These are phyloP conservation scores for Chrysanthemum seticuspe DNA, from an alignment of 129 eudicot species.

Conservation along the genomic window DNA sequence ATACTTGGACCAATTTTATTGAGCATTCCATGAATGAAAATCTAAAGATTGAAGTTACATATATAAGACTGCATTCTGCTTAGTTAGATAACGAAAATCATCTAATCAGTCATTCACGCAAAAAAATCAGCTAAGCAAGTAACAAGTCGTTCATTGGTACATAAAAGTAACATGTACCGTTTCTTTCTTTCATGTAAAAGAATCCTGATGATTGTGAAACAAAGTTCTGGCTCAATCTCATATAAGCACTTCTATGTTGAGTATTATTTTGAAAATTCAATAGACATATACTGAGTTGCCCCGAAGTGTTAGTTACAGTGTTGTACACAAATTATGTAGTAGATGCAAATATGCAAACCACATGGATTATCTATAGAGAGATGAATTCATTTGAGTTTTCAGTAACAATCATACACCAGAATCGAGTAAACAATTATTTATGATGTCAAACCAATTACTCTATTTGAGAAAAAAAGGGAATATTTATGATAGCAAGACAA, in stretches of 20 bases:
- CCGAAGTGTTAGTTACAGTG: neutral
- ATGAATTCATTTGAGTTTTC: too few species aligned
- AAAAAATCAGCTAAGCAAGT: neutral
- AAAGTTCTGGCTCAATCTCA: neutral
- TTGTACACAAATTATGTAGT: too few species aligned
- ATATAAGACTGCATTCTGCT: neutral
- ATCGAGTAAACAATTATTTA: neutral
- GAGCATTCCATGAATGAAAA: neutral
- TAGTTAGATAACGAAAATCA: neutral
- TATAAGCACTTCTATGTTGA: neutral
- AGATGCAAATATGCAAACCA: too few species aligned
- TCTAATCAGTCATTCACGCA: neutral
- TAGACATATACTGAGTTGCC: neutral
- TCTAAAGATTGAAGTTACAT: neutral
- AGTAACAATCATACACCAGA: neutral
- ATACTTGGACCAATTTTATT: neutral
- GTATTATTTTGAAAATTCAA: neutral
- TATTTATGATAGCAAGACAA: conserved; percentile 1
- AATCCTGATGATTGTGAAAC: neutral
- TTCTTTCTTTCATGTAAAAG: neutral
- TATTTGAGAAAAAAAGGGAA: neutral
- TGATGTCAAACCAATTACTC: neutral
- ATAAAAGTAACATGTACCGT: neutral
- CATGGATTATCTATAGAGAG: too few species aligned
- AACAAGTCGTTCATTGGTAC: neutral